phyloP scores from a whole-genome alignment of 2,329 filamentous ascomycete species.

The Neopestalotiopsis rosae region DNA sequence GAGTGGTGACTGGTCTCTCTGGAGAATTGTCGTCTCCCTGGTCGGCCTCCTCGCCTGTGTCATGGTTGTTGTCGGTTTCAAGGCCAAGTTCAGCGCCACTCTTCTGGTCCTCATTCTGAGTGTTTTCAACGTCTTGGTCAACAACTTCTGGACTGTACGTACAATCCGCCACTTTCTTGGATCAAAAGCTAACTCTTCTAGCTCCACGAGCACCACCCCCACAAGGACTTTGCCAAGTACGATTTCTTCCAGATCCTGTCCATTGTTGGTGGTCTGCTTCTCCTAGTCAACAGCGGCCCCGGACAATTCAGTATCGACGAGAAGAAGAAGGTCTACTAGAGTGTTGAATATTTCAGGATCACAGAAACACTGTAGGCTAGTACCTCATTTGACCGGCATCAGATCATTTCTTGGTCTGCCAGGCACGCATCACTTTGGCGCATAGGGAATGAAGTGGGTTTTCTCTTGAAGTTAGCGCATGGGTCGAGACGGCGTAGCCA shows the following conservation, averaged over 20 bases:
- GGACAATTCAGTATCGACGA: constrained; percentile 98
- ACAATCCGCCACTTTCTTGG: constrained; percentile 12
- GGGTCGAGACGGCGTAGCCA: constrained; percentile 22
- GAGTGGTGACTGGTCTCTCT: constrained; percentile 89
- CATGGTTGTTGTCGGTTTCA: constrained; percentile 99
- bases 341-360: neutral
- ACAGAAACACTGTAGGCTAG: neutral
- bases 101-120: constrained; percentile 94
- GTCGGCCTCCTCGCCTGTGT: constrained; percentile 90
- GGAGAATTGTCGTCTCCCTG: constrained; percentile 82
- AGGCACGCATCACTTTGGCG: constrained; percentile 20
- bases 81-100: constrained; percentile 98
- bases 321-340: constrained; percentile 99
- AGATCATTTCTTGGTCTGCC: neutral
- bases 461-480: constrained; percentile 12
- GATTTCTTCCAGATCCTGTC: constrained; percentile 99
- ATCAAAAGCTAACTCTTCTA: constrained; percentile 44
- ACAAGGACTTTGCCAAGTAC: constrained; percentile 99
- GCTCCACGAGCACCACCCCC: constrained; percentile 96
- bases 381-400: neutral
- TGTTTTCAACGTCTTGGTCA: constrained; percentile 95
- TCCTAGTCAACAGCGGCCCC: constrained; percentile 98
- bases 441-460: constrained; percentile 15
- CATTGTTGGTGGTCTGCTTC: constrained; percentile 93
- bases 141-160: constrained; percentile 99